phyloP scores from a whole-genome alignment of 169 alveolate genomes.

The Plasmodium ovale region DNA sequence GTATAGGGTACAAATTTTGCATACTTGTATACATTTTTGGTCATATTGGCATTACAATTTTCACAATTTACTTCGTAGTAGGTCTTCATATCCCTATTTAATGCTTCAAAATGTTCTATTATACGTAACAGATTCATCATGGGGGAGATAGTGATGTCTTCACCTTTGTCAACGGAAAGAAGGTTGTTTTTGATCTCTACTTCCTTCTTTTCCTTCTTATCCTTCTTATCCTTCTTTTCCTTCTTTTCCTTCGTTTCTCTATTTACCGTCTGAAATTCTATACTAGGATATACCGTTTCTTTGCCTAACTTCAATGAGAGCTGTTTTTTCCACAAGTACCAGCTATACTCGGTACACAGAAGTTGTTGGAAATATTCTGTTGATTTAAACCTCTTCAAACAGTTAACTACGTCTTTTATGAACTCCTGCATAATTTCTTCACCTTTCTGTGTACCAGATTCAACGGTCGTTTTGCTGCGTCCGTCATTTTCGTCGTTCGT shows the following conservation, averaged over 20 bases:
- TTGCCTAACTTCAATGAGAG: neutral
- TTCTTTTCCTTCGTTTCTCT: neutral
- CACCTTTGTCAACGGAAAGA: neutral
- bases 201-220: neutral
- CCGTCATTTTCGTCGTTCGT: neutral
- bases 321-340: slow-evolving; percentile 63
- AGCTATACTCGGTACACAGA: slow-evolving; percentile 22
- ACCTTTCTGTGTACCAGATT: neutral
- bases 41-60: slow-evolving; percentile 17
- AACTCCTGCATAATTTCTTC: slow-evolving; percentile 16
- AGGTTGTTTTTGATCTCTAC: neutral
- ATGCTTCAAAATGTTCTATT: slow-evolving; percentile 17
- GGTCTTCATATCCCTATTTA: slow-evolving; percentile 39
- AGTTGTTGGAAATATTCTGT: neutral
- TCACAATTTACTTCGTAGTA: slow-evolving; percentile 27
- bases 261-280: slow-evolving; percentile 10
- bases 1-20: neutral
- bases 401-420: slow-evolving; percentile 22
- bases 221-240: neutral
- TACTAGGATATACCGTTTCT: slow-evolving; percentile 1
- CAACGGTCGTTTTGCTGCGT: neutral
- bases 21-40: slow-evolving; percentile 9
- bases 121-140: slow-evolving; percentile 9
- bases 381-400: neutral
- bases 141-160: slow-evolving; percentile 40